Percentiles rank a stretch among this genome's conserved stretches.
These are phyloP conservation scores for Phytophthora sojae DNA, from an alignment of 352 stramenopile genomes.

Conservation along the genomic window DNA sequence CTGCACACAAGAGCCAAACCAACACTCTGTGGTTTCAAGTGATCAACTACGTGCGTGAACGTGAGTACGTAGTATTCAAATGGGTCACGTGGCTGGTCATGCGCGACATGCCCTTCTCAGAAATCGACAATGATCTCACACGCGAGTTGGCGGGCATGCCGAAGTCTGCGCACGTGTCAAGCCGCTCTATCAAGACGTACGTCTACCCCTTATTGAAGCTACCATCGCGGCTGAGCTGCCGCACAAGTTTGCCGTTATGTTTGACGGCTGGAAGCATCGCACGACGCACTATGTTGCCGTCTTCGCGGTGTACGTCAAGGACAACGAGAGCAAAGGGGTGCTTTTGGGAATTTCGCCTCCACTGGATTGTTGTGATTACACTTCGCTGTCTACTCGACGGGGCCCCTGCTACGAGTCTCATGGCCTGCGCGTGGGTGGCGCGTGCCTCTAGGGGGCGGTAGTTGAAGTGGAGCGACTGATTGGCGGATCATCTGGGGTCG, in stretches of 20 bases:
- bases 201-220: background rate
- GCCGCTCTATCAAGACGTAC: background rate
- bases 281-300: background rate
- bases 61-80: background rate
- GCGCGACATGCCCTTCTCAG: background rate
- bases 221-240: background rate
- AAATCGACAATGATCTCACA: background rate
- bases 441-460: background rate
- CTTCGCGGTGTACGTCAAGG: background rate
- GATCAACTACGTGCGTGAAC: background rate
- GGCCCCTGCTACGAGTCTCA: no score
- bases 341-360: no score
- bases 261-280: background rate
- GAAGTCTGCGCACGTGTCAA: background rate
- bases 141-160: background rate
- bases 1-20: background rate
- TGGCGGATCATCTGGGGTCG: no score
- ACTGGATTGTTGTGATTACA: background rate
- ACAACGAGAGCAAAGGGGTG: no score
- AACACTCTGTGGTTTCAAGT: background rate
- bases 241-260: background rate
- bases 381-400: background rate
- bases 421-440: background rate
- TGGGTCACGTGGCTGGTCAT: background rate
- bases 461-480: no score